phyloP scores from a whole-genome alignment of 345 rosid genomes.

The Chamaenerion angustifolium region DNA sequence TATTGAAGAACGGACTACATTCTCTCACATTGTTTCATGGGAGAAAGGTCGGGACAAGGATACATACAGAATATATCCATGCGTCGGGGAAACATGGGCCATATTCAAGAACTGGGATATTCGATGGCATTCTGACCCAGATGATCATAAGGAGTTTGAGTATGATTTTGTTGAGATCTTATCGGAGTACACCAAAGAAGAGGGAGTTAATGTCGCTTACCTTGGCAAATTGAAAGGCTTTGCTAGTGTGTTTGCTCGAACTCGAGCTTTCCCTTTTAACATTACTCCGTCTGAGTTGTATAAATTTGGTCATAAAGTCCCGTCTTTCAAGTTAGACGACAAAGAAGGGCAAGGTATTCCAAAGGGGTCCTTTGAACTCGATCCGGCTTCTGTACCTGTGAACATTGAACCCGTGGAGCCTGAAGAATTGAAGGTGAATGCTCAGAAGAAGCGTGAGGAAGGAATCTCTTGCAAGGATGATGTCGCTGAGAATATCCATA shows the following conservation, averaged over 20 bases:
- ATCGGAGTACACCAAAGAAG: slow-evolving; percentile 32
- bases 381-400: slow-evolving; percentile 55
- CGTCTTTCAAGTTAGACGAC: slow-evolving; percentile 46
- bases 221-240: slow-evolving; percentile 65
- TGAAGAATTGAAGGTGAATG: slow-evolving; percentile 8
- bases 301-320: slow-evolving; percentile 72
- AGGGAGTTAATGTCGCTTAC: slow-evolving; percentile 28
- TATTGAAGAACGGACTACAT: slow-evolving; percentile 24
- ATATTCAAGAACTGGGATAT: slow-evolving; percentile 70
- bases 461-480: slow-evolving; percentile 7
- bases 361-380: slow-evolving; percentile 62
- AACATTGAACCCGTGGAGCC: slow-evolving; percentile 22
- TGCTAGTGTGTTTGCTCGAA: slow-evolving; percentile 42
- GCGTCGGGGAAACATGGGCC: slow-evolving; percentile 68
- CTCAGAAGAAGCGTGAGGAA: slow-evolving; percentile 7
- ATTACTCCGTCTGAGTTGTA: slow-evolving; percentile 42
- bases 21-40: slow-evolving; percentile 51
- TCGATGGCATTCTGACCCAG: slow-evolving; percentile 30
- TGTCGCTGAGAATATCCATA: slow-evolving; percentile 5
- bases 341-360: slow-evolving; percentile 51
- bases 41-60: slow-evolving; percentile 17
- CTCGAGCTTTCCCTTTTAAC: slow-evolving; percentile 8
- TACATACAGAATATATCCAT: slow-evolving; percentile 37
- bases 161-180: slow-evolving; percentile 62
- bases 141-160: slow-evolving; percentile 21